phyloP scores from a whole-genome alignment of 345 rosid genomes.

The Salix udensis region DNA sequence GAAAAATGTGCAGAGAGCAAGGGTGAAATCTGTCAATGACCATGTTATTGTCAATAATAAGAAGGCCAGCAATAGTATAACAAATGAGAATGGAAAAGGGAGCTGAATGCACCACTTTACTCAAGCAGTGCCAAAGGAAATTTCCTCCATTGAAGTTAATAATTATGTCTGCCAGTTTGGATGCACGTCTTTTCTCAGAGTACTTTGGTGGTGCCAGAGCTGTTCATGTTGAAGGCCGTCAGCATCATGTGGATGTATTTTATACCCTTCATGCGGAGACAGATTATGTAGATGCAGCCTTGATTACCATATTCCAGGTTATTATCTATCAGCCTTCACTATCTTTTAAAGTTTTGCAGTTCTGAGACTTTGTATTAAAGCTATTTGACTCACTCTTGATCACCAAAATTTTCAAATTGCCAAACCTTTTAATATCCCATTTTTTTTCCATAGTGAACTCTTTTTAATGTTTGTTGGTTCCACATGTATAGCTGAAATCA shows the following conservation, averaged over 20 bases:
- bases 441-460: not conserved
- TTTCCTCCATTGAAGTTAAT: slow-evolving; percentile 68
- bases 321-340: slow-evolving; percentile 8
- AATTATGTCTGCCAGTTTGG: slow-evolving; percentile 97
- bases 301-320: slow-evolving; percentile 86
- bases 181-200: slow-evolving; percentile 76
- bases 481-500: not conserved
- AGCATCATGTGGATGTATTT: slow-evolving; percentile 71
- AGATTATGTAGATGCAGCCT: slow-evolving; percentile 78
- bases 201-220: slow-evolving; percentile 87
- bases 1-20: slow-evolving; percentile 58
- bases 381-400: not conserved
- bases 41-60: slow-evolving; percentile 21
- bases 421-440: not conserved
- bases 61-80: slow-evolving; percentile 23
- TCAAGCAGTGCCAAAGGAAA: slow-evolving; percentile 48
- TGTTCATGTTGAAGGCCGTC: slow-evolving; percentile 80
- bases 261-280: slow-evolving; percentile 60
- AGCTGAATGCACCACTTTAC: slow-evolving; percentile 21
- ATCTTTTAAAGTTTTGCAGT: not conserved
- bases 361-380: not conserved
- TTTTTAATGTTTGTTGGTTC: not conserved
- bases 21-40: slow-evolving; percentile 42
- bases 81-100: slow-evolving; percentile 35
- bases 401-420: not conserved